phyloP scores from a whole-genome alignment of 306 rosid genomes.

The Cucumis cinereus region DNA sequence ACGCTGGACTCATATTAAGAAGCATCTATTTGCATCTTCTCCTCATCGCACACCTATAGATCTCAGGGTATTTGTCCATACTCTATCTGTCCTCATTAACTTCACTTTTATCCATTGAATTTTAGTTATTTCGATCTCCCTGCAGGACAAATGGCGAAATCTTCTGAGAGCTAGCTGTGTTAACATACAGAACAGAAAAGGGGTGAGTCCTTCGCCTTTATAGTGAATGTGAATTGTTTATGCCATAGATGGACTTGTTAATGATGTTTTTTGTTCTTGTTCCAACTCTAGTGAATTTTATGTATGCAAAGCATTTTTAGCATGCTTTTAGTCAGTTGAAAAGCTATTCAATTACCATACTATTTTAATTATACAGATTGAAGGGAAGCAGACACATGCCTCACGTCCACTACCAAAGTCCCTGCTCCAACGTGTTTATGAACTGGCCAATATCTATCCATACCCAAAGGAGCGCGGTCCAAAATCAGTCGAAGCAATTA shows the following conservation, averaged over 20 bases:
- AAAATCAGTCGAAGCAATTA: background rate
- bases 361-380: conserved; percentile 38
- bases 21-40: conserved; percentile 47
- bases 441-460: conserved; percentile 73
- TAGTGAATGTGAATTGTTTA: background rate
- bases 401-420: conserved; percentile 47
- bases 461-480: conserved; percentile 64
- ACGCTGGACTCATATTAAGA: conserved; percentile 83
- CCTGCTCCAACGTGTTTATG: conserved; percentile 56
- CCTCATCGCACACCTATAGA: conserved; percentile 87
- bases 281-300: background rate
- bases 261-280: background rate
- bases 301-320: background rate
- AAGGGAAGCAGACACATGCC: conserved; percentile 34
- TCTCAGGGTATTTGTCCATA: conserved; percentile 53
- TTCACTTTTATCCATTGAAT: conserved; percentile 7
- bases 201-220: conserved; percentile 31
- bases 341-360: background rate
- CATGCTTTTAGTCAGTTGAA: background rate
- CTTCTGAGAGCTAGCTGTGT: conserved; percentile 53
- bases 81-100: conserved; percentile 9
- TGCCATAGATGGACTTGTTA: background rate
- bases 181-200: conserved; percentile 33
- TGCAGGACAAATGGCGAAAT: conserved; percentile 98
- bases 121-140: conserved; percentile 10